Percentiles rank a stretch among this genome's conserved stretches.
phyloP scores from a whole-genome alignment of 176 grass and related monocot species.

The Zizania latifolia region DNA sequence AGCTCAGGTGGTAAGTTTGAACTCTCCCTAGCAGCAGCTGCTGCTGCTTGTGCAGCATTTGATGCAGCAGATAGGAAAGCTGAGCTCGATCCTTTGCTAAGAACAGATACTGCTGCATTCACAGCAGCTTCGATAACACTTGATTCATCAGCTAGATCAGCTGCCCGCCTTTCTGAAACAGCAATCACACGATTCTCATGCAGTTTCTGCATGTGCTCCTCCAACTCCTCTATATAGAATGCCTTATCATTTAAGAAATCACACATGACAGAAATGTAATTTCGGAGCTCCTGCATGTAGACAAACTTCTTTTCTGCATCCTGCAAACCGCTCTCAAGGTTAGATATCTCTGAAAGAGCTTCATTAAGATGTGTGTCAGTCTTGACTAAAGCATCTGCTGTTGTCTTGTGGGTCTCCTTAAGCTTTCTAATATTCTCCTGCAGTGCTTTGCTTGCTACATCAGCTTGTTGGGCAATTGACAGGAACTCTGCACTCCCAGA shows the following conservation, averaged over 20 bases:
- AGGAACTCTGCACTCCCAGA: conserved; percentile 53
- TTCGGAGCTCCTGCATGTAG: conserved; percentile 80
- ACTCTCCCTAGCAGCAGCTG: conserved; percentile 55
- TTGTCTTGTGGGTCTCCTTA: conserved; percentile 70
- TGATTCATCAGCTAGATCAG: conserved; percentile 67
- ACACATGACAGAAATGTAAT: conserved; percentile 86
- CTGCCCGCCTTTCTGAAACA: conserved; percentile 60
- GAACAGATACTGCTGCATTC: conserved; percentile 65
- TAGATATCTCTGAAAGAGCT: conserved; percentile 81
- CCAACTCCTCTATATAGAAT: conserved; percentile 82
- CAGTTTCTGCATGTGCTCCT: conserved; percentile 85
- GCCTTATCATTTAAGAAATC: conserved; percentile 96
- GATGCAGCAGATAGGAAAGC: conserved; percentile 60
- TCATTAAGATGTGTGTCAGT: conserved; percentile 65
- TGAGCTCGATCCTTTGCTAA: conserved; percentile 62
- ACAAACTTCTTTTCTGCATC: conserved; percentile 75
- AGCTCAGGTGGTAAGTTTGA: conserved; percentile 62
- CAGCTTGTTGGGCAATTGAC: conserved; percentile 79
- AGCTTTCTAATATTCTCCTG: conserved; percentile 75
- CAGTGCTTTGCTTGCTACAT: conserved; percentile 70
- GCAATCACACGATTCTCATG: conserved; percentile 65
- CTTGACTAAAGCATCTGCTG: conserved; percentile 50
- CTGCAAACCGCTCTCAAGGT: conserved; percentile 59
- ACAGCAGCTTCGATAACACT: conserved; percentile 71
- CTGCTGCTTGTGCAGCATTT: conserved; percentile 67